Percentiles rank a stretch among this genome's conserved stretches.
phyloP scores from a whole-genome alignment of 1,284 basidiomycete species.

The Cryptococcus wingfieldii region DNA sequence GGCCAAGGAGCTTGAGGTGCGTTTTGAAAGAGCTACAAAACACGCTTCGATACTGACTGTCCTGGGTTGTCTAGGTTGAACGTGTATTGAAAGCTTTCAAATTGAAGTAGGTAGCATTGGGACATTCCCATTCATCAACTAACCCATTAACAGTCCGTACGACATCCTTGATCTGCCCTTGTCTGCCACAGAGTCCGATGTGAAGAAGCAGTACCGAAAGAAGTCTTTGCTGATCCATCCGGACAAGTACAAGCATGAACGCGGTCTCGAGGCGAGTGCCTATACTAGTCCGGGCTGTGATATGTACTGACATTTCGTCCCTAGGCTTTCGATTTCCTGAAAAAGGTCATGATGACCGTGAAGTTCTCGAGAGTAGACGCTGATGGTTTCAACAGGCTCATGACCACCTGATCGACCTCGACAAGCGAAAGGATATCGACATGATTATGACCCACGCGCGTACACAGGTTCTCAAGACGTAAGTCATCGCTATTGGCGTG shows the following conservation, averaged over 20 bases:
- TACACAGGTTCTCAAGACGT: constrained; percentile 43
- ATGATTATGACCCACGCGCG: constrained; percentile 46
- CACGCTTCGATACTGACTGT: too few species aligned
- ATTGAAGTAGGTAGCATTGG: constrained; percentile 49
- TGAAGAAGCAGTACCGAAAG: constrained; percentile 55
- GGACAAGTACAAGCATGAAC: constrained; percentile 56
- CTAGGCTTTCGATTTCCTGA: constrained; percentile 56
- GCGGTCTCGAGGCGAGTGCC: constrained; percentile 50
- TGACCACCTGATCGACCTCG: constrained; percentile 37
- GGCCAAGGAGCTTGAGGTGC: constrained; percentile 36
- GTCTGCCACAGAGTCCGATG: constrained; percentile 51
- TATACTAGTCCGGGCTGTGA: not conserved
- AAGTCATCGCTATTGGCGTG: constrained; percentile 12
- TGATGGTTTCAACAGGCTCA: constrained; percentile 42
- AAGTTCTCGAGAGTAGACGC: constrained; percentile 6
- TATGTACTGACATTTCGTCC: not conserved
- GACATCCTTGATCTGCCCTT: constrained; percentile 55
- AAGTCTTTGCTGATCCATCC: constrained; percentile 58
- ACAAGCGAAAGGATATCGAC: constrained; percentile 45
- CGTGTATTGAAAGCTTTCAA: constrained; percentile 55
- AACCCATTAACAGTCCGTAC: constrained; percentile 48
- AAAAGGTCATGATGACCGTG: constrained; percentile 48
- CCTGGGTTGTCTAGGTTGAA: constrained; percentile 46
- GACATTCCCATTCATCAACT: not conserved
- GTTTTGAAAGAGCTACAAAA: not conserved